phyloP scores from a whole-genome alignment of 75 land plant genomes.

The Cryptomeria japonica region DNA sequence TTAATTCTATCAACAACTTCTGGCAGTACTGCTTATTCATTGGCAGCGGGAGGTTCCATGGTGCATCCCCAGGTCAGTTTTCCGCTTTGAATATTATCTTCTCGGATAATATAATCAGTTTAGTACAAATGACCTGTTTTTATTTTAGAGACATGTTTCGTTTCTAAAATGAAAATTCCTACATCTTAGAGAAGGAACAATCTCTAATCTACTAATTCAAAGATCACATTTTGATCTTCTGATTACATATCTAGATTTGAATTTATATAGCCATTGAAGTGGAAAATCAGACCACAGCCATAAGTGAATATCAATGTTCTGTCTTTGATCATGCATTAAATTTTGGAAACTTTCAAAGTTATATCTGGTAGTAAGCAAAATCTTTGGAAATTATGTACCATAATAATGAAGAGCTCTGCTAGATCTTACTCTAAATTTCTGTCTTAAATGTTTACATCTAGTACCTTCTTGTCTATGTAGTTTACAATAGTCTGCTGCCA shows the following conservation, averaged over 20 bases:
- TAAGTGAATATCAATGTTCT: background rate
- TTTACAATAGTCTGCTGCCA: background rate
- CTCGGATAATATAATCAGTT: background rate
- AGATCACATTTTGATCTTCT: background rate
- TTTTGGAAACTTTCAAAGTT: background rate
- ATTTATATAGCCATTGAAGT: background rate
- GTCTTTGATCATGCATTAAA: background rate
- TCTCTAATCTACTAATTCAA: background rate
- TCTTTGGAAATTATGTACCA: background rate
- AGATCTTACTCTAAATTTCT: background rate
- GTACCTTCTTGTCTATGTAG: background rate
- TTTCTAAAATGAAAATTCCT: background rate
- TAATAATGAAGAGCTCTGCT: background rate
- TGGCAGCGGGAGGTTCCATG: slow-evolving; percentile 99
- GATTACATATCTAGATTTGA: background rate
- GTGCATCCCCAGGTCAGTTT: slow-evolving; percentile 94
- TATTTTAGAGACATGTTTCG: background rate
- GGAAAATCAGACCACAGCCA: background rate
- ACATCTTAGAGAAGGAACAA: background rate
- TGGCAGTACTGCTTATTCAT: slow-evolving; percentile 98
- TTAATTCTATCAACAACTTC: slow-evolving; percentile 94
- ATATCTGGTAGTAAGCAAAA: background rate
- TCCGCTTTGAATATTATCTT: background rate
- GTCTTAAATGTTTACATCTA: background rate
- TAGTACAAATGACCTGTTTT: background rate